These are phyloP conservation scores for Abrus pulchellus DNA, from an alignment of 306 rosid genomes.

Conservation along the genomic window DNA sequence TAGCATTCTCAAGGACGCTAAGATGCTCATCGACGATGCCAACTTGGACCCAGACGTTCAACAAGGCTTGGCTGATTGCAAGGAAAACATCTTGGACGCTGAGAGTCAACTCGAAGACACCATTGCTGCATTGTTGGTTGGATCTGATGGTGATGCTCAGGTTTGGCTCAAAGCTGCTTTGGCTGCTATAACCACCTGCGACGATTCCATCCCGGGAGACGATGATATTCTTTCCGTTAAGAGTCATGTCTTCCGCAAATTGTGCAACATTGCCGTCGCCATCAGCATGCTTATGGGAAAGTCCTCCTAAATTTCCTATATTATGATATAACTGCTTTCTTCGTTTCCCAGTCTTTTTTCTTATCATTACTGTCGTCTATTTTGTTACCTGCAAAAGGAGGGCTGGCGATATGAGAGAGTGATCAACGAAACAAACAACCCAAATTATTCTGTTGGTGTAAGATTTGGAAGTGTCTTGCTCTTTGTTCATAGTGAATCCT, in stretches of 20 bases:
- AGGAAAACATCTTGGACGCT: constrained; percentile 38
- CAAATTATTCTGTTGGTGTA: too few relatives aligned
- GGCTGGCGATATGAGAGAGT: too few relatives aligned
- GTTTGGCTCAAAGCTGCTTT: constrained; percentile 50
- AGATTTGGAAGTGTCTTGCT: too few relatives aligned
- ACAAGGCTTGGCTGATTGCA: constrained; percentile 52
- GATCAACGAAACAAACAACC: too few relatives aligned
- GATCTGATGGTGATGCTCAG: neutral
- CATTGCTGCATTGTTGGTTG: constrained; percentile 19
- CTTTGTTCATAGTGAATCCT: too few relatives aligned
- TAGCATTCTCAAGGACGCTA: neutral
- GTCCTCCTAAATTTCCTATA: too few relatives aligned
- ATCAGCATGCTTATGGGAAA: constrained; percentile 6
- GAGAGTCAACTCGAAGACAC: constrained; percentile 41
- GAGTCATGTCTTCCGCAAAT: constrained; percentile 9
- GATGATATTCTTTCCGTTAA: neutral
- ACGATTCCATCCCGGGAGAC: constrained; percentile 25
- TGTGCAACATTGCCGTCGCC: constrained; percentile 37
- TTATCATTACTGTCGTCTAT: too few relatives aligned
- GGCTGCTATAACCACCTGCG: constrained; percentile 46
- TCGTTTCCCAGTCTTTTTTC: too few relatives aligned
- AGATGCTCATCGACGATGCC: neutral
- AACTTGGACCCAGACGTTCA: constrained; percentile 20
- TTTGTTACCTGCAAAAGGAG: too few relatives aligned
- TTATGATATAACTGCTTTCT: too few relatives aligned